A percentile compares a stretch with the other conserved stretches of the same genome.
These are phyloP conservation scores for Inonotus obliquus DNA, from an alignment of 1,284 basidiomycete genomes.

Conservation along the genomic window DNA sequence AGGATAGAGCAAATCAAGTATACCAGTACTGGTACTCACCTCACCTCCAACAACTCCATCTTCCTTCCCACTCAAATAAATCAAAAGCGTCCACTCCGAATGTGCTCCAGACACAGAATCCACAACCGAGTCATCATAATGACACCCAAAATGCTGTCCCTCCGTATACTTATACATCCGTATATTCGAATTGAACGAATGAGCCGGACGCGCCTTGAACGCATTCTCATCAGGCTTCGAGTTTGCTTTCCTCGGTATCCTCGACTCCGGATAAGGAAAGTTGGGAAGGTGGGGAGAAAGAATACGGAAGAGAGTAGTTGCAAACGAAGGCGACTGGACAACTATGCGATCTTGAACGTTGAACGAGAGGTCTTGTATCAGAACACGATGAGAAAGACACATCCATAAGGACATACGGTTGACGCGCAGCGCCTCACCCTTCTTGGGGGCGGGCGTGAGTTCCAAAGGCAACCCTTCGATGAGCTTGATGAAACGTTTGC, in stretches of 20 bases:
- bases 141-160: constrained; percentile 65
- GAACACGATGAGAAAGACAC: neutral
- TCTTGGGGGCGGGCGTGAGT: constrained; percentile 68
- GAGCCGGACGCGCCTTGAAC: constrained; percentile 36
- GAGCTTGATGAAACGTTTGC: constrained; percentile 58
- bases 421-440: constrained; percentile 70
- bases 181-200: constrained; percentile 66
- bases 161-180: constrained; percentile 65
- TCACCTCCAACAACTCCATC: constrained; percentile 75
- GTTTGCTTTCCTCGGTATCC: constrained; percentile 23
- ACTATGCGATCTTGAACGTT: constrained; percentile 63
- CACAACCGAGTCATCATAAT: constrained; percentile 70
- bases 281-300: constrained; percentile 57
- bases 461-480: constrained; percentile 61
- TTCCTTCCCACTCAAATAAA: constrained; percentile 70
- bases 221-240: constrained; percentile 11
- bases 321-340: constrained; percentile 56
- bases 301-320: constrained; percentile 45
- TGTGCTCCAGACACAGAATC: constrained; percentile 51
- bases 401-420: constrained; percentile 47
- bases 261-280: constrained; percentile 48
- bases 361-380: neutral
- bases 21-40: constrained; percentile 33
- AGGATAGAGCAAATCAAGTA: neutral
- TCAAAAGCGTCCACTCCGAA: constrained; percentile 77